Evolutionary conservation across 2,329 filamentous ascomycete genomes (phyloP).

Genomic region (Colletotrichum chlorophyti): DNA sequence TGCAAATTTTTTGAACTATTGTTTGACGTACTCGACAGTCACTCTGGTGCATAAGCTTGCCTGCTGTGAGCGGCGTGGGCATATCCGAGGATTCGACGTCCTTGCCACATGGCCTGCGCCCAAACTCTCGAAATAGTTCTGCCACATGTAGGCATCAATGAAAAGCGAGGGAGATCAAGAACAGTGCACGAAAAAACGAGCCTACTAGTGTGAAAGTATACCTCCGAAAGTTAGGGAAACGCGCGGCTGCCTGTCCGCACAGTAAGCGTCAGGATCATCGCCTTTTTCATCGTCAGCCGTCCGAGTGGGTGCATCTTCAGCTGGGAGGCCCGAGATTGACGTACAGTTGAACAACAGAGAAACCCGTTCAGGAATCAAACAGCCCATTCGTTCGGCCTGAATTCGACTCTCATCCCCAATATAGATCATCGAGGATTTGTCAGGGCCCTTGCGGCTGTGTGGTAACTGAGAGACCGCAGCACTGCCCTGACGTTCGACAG

Average conservation of each 20-base stretch:
- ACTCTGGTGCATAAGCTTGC: too few relatives aligned
- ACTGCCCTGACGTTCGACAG: neutral
- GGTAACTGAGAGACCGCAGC: too few relatives aligned
- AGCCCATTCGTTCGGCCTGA: too few relatives aligned
- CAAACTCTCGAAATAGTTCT: too few relatives aligned
- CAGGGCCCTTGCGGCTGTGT: too few relatives aligned
- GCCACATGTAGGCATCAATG: too few relatives aligned
- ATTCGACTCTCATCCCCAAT: too few relatives aligned
- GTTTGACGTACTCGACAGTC: too few relatives aligned
- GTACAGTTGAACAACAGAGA: neutral
- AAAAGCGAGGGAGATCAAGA: neutral
- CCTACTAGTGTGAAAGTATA: neutral
- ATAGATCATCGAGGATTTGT: too few relatives aligned
- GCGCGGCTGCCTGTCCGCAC: neutral
- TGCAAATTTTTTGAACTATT: too few relatives aligned
- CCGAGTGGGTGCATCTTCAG: neutral
- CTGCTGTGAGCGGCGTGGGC: too few relatives aligned
- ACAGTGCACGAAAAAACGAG: constrained; percentile 10
- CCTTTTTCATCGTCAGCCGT: neutral
- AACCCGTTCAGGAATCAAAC: neutral
- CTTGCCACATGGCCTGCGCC: neutral
- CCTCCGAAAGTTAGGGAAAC: neutral
- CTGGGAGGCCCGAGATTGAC: neutral
- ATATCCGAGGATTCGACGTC: too few relatives aligned
- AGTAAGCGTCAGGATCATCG: constrained; percentile 4